phyloP scores from a whole-genome alignment of 208 protist genomes.

The Herpetomonas samuelpessoai region DNA sequence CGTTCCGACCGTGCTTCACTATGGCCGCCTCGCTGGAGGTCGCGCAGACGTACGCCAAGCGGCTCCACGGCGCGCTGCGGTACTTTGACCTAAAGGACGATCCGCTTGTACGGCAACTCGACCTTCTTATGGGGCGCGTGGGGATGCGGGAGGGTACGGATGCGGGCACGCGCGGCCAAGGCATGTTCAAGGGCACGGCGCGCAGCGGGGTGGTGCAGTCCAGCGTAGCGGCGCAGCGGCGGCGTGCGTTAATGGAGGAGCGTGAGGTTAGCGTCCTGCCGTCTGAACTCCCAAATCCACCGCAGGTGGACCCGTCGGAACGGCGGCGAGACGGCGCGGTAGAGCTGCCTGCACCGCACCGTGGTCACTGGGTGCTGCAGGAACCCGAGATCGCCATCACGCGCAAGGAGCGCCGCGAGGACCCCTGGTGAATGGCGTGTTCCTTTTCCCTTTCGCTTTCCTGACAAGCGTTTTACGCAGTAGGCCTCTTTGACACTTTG shows the following conservation, averaged over 20 bases:
- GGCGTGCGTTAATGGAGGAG: slow-evolving; percentile 34
- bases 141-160: slow-evolving; percentile 41
- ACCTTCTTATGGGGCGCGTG: slow-evolving; percentile 63
- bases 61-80: slow-evolving; percentile 56
- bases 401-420: slow-evolving; percentile 58
- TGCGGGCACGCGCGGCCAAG: slow-evolving; percentile 3
- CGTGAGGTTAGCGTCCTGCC: slow-evolving; percentile 58
- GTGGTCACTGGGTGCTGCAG: slow-evolving; percentile 87
- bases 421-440: no score
- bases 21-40: slow-evolving; percentile 68
- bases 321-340: slow-evolving; percentile 46
- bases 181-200: slow-evolving; percentile 30
- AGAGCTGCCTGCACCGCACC: slow-evolving; percentile 44
- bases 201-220: background rate
- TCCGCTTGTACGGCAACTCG: slow-evolving; percentile 80
- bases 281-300: slow-evolving; percentile 70
- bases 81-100: slow-evolving; percentile 85
- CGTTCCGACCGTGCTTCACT: slow-evolving; percentile 80
- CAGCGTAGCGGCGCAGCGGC: background rate
- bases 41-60: slow-evolving; percentile 67
- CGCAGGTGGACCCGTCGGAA: slow-evolving; percentile 47
- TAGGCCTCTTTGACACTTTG: no score
- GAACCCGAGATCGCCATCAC: slow-evolving; percentile 87
- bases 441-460: no score
- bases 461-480: no score